Evolutionary conservation across 208 protist genomes (phyloP).

Genomic region (Acanthamoeba rhysodes): DNA sequence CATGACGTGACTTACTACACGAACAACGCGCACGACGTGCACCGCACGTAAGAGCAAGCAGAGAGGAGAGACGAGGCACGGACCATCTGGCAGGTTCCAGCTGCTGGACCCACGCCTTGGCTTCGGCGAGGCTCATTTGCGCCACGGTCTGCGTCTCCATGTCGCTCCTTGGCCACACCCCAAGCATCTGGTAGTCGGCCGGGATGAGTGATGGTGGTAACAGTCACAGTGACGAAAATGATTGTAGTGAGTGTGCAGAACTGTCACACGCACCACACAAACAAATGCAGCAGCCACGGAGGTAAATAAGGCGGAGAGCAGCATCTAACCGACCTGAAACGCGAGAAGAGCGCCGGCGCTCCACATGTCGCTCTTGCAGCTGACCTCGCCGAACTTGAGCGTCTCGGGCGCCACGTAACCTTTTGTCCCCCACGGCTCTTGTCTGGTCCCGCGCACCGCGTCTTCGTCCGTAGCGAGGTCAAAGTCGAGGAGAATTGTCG

Average conservation of each 20-base stretch:
- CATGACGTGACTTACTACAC: not conserved
- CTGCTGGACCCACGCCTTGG: not conserved
- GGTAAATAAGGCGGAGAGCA: not conserved
- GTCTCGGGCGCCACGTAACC: not conserved
- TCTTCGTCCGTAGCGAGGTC: not conserved
- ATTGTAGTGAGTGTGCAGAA: too few species aligned
- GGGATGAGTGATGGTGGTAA: not conserved
- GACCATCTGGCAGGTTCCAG: not conserved
- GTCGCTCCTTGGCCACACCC: not conserved
- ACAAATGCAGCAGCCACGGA: not conserved
- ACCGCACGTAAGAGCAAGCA: not conserved
- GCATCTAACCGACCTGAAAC: not conserved
- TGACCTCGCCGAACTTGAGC: not conserved
- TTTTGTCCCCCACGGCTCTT: not conserved
- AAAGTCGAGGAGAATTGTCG: not conserved
- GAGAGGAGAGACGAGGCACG: not conserved
- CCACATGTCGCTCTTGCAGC: slow-evolving; percentile 1
- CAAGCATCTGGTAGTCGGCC: not conserved
- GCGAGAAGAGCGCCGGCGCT: not conserved
- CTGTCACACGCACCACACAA: too few species aligned
- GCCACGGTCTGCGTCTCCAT: not conserved
- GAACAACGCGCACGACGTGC: too few species aligned
- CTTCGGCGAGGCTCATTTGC: not conserved
- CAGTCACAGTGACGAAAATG: too few species aligned
- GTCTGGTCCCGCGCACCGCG: not conserved